Evolutionary conservation across 495 filamentous ascomycete species (phyloP), one percentile per base, ranked within the genome.

Genomic region (Cudoniella acicularis): DNA sequence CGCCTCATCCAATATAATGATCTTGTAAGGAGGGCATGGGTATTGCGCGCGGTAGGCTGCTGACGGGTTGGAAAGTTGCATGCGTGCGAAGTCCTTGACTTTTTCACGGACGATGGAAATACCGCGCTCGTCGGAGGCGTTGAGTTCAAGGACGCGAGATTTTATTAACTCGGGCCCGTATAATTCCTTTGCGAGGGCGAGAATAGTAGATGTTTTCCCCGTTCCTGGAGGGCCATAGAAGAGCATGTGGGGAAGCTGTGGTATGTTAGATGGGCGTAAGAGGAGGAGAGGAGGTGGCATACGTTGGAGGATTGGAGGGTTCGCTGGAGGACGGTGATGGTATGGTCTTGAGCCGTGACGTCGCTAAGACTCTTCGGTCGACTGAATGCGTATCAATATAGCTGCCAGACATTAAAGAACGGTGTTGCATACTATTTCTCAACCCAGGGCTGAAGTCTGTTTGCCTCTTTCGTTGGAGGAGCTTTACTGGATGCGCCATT

Each of bases 161-260:
- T 91, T 92, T 69, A 96, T 90, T 64, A 99, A 84, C 59, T 96
- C 90, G 43, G 94, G 94, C 13, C 93, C 94, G 77, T 95, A 99
- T 62, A 99, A 90, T 65, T 96, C 92, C 73, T 96, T 96, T 41
- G 93, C 92, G 26, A 99, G 90, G 16, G 83, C 83, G 24, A 99
- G 91, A 69, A 99, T 92, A 1, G 95, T 98, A 3, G 91, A 96
- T n/a, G 94, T 99, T 74, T 99, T 99, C 62, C 94, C 94, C 0
- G 95, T 99, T 42, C 94, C 94, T 0, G 94, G 94, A 0, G 94
- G 95, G 6, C 95, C 95, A 67, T 99, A 99, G 79, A 98, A 98
- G 69, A 99, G 90, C 91, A 99, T 96, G 72, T 99, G 95, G 20
- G 94, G 94, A 49, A 99, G 87, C 89, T 93, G 56, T 25, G 27